Conservation (phyloP, 2,329 filamentous ascomycete genomes). For the Colletotrichum nymphaeae region DNA sequence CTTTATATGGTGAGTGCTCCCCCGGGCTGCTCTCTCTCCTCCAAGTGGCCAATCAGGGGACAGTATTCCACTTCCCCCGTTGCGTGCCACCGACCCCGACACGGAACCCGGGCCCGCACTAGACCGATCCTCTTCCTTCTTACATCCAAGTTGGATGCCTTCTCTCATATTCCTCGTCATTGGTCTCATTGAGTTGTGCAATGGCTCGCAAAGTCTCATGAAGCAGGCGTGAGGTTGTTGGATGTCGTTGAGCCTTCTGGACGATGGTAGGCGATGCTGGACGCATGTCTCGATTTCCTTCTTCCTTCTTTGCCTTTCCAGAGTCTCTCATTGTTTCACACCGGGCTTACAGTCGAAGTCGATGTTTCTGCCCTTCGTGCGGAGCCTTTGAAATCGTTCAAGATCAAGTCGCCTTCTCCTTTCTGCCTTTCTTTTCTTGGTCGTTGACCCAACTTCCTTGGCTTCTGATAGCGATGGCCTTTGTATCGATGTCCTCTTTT, state of each 20-base stretch:
- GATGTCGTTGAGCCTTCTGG: neutral
- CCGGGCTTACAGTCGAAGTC: neutral
- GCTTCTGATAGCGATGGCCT: neutral
- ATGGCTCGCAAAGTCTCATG: neutral
- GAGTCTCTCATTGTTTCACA: neutral
- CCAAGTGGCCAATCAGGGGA: conserved; percentile 32
- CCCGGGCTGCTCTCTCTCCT: conserved; percentile 18
- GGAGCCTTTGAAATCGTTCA: neutral
- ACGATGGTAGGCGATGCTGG: neutral
- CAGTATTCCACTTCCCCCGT: conserved; percentile 7
- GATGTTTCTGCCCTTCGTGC: neutral
- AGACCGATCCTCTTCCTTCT: neutral
- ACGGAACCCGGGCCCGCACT: conserved; percentile 12
- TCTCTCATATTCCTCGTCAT: neutral
- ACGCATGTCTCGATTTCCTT: neutral
- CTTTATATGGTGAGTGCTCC: conserved; percentile 37
- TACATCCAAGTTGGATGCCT: neutral
- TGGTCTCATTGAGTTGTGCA: neutral
- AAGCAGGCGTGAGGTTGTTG: neutral
- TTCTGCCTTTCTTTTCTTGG: neutral
- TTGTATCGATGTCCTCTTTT: neutral
- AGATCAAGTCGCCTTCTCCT: neutral
- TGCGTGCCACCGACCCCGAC: conserved; percentile 8
- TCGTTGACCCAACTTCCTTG: neutral
- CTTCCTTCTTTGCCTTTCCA: neutral